Evolutionary conservation across 805 yeast species (phyloP).

Genomic region (Yamadazyma scolyti): DNA sequence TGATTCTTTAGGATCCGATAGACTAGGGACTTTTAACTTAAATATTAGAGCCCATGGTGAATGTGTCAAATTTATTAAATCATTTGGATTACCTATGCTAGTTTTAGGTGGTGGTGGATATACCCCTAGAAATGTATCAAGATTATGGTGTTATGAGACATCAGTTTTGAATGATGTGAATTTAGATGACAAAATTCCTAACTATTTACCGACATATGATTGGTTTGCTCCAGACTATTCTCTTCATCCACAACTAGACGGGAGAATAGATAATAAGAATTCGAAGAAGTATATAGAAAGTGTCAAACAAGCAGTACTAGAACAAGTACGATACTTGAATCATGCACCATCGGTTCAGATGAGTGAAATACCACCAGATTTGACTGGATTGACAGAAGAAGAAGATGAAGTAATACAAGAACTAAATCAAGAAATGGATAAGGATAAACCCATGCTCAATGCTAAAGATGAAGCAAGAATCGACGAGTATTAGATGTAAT

Average conservation of each 20-base stretch:
- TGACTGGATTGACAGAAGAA: slow-evolving; percentile 40
- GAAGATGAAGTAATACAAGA: slow-evolving; percentile 37
- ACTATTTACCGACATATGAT: slow-evolving; percentile 67
- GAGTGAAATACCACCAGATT: slow-evolving; percentile 81
- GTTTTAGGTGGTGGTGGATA: slow-evolving; percentile 98
- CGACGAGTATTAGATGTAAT: slow-evolving; percentile 4
- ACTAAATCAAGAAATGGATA: slow-evolving; percentile 29
- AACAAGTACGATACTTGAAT: slow-evolving; percentile 73
- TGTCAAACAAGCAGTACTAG: slow-evolving; percentile 69
- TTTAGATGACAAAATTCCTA: slow-evolving; percentile 50
- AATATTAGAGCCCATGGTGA: slow-evolving; percentile 93
- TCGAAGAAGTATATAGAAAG: slow-evolving; percentile 78
- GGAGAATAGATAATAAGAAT: slow-evolving; percentile 78
- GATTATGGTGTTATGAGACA: slow-evolving; percentile 96
- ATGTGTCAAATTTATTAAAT: slow-evolving; percentile 85
- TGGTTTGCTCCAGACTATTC: slow-evolving; percentile 91
- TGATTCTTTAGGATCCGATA: slow-evolving; percentile 89
- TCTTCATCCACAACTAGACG: slow-evolving; percentile 66
- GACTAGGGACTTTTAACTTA: slow-evolving; percentile 90
- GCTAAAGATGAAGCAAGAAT: slow-evolving; percentile 25
- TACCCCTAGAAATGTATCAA: slow-evolving; percentile 90
- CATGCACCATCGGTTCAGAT: slow-evolving; percentile 95
- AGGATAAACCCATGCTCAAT: slow-evolving; percentile 9
- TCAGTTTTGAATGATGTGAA: slow-evolving; percentile 65
- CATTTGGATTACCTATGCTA: slow-evolving; percentile 85